Percentiles rank a stretch among this genome's conserved stretches.
Conservation (phyloP, 1,284 basidiomycete genomes). For the Sanguinoderma infundibulare region DNA sequence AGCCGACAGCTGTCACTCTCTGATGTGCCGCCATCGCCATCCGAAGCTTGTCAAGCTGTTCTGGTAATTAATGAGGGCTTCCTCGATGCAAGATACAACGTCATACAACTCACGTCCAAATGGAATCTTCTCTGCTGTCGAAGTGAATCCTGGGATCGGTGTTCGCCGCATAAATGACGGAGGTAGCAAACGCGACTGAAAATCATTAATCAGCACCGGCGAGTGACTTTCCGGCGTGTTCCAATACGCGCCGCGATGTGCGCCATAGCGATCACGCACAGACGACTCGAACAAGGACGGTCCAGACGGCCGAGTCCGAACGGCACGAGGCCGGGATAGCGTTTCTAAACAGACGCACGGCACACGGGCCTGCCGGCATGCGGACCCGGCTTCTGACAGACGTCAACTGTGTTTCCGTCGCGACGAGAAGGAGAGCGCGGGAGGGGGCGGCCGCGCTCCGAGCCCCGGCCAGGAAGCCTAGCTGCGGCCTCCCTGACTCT, state of each 20-base stretch:
- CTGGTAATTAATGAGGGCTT: no score
- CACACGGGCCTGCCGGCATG: neutral
- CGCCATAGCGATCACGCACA: neutral
- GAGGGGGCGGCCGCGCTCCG: neutral
- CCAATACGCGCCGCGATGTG: neutral
- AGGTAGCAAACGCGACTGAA: no score
- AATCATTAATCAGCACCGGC: no score
- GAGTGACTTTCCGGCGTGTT: neutral
- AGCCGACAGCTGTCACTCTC: neutral
- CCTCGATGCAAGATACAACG: no score
- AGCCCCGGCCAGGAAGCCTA: no score
- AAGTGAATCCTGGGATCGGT: no score
- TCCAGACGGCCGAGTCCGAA: no score
- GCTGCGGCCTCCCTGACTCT: neutral
- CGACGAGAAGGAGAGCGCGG: neutral
- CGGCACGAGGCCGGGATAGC: neutral
- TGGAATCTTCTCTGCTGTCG: no score
- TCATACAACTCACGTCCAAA: no score
- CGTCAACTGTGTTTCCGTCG: neutral
- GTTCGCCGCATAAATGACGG: no score
- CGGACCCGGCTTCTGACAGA: neutral
- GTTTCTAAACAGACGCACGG: neutral
- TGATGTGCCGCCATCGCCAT: neutral
- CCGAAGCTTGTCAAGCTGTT: no score
- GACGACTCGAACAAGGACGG: no score